phyloP scores from a whole-genome alignment of 208 protist species.

The Crithidia thermophila region DNA sequence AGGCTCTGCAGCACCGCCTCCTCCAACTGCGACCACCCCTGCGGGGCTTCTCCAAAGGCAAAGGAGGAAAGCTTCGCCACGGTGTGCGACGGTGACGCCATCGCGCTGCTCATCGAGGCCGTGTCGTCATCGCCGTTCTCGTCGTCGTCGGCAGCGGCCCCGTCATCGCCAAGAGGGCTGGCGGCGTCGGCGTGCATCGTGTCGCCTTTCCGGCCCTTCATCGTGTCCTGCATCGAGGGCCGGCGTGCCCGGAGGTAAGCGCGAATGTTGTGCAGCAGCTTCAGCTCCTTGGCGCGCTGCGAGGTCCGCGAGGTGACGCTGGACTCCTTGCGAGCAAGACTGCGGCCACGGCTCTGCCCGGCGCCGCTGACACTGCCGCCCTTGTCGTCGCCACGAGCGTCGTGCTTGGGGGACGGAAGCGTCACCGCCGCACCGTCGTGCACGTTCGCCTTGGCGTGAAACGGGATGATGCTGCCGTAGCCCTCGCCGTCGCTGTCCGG shows the following conservation, averaged over 20 bases:
- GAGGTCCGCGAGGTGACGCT: not conserved
- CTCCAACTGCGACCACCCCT: constrained; percentile 59
- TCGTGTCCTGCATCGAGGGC: not conserved
- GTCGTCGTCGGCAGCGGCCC: not conserved
- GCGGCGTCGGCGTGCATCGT: no score
- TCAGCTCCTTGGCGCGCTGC: constrained; percentile 12
- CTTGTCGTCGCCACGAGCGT: not conserved
- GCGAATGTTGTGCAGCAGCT: constrained; percentile 72
- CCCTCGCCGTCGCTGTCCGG: constrained; percentile 87
- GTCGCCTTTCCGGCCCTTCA: not conserved
- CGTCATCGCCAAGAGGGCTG: not conserved
- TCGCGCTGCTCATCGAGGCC: no score
- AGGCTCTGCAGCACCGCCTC: constrained; percentile 36
- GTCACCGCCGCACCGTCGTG: no score
- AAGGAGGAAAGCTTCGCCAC: not conserved
- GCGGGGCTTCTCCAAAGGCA: constrained; percentile 13
- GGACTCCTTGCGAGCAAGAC: no score
- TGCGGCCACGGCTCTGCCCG: no score
- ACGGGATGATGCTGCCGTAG: constrained; percentile 69
- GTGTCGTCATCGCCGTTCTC: not conserved
- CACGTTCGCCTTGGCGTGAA: constrained; percentile 12
- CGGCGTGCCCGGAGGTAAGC: constrained; percentile 43
- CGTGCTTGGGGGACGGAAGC: no score
- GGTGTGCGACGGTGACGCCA: not conserved
- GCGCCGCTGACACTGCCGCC: not conserved